Percentiles rank a stretch among this genome's conserved stretches.
These are phyloP conservation scores for Magnolia changhungtana DNA, from an alignment of 164 flowering plant genomes.

Conservation along the genomic window DNA sequence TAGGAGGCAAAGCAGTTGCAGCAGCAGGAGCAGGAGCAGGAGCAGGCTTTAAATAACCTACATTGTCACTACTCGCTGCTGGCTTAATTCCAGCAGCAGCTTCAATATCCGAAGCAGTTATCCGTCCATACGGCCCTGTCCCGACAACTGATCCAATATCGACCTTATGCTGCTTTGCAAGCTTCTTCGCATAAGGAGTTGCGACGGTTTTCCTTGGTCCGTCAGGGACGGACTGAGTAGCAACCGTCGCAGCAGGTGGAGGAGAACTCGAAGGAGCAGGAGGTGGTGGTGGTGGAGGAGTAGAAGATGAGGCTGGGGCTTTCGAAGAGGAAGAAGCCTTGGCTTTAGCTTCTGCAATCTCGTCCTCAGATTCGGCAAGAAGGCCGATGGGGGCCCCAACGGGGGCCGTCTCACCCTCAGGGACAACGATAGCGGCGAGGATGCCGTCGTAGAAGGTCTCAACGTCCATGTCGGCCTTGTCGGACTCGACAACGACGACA, in stretches of 20 bases:
- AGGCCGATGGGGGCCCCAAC: constrained; percentile 88
- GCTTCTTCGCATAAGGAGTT: constrained; percentile 84
- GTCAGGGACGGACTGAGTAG: constrained; percentile 20
- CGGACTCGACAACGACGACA: constrained; percentile 93
- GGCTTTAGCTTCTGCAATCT: constrained; percentile 67
- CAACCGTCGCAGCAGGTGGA: constrained; percentile 9
- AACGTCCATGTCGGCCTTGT: constrained; percentile 95
- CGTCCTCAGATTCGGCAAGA: constrained; percentile 78
- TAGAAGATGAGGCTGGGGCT: constrained; percentile 16
- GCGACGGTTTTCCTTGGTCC: constrained; percentile 59
- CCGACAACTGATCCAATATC: constrained; percentile 63
- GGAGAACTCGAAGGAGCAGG: constrained; percentile 12
- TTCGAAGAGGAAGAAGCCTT: constrained; percentile 43
- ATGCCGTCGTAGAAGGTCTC: constrained; percentile 92
- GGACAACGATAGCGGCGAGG: constrained; percentile 82
- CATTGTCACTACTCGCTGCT: constrained; percentile 29
- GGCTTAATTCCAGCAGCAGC: constrained; percentile 70
- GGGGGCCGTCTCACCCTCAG: constrained; percentile 77
- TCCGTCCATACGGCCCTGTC: constrained; percentile 78
- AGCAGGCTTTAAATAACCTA: constrained; percentile 21
- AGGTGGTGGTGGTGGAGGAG: constrained; percentile 26
- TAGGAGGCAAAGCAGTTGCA: constrained; percentile 21
- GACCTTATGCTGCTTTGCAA: constrained; percentile 89
- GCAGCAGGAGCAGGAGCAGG: constrained; percentile 26
- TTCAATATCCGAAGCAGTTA: constrained; percentile 76